phyloP scores from a whole-genome alignment of 495 filamentous ascomycete species.

The Neurospora sp. region DNA sequence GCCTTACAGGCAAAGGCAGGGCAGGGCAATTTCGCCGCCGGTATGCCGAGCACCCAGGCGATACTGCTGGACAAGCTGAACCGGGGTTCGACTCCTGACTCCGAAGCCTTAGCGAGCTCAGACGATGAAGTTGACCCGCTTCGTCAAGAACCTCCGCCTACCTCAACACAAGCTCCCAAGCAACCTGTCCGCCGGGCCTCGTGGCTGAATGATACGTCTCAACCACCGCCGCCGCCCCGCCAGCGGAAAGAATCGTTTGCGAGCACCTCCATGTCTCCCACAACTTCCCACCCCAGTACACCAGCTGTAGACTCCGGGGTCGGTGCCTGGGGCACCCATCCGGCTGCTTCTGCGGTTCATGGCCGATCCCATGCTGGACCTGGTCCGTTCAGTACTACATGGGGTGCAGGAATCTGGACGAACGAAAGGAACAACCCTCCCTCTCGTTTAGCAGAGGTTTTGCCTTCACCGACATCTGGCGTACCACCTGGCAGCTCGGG shows the following conservation, averaged over 20 bases:
- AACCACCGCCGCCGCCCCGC: conserved; percentile 29
- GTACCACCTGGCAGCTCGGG: conserved; percentile 39
- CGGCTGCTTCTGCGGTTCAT: conserved; percentile 36
- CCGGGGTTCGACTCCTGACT: conserved; percentile 80
- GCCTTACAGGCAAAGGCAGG: conserved; percentile 30
- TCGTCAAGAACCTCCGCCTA: conserved; percentile 36
- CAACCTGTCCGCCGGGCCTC: conserved; percentile 45
- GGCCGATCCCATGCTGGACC: conserved; percentile 48
- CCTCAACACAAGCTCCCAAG: conserved; percentile 34
- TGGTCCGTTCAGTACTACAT: conserved; percentile 46
- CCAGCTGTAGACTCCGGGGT: conserved; percentile 56
- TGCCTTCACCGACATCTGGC: conserved; percentile 66
- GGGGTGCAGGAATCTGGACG: conserved; percentile 72
- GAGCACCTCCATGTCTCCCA: conserved; percentile 60
- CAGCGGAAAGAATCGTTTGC: conserved; percentile 52
- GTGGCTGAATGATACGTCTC: conserved; percentile 50
- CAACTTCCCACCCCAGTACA: conserved; percentile 63
- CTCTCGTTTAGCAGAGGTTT: conserved; percentile 59
- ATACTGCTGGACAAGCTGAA: conserved; percentile 65
- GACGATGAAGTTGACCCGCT: conserved; percentile 70
- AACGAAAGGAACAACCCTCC: conserved; percentile 68
- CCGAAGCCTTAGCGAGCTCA: conserved; percentile 83
- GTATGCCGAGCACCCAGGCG: conserved; percentile 42
- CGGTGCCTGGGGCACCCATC: conserved; percentile 50
- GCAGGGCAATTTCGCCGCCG: conserved; percentile 25